Base-by-base conservation (phyloP, 257 asterid genomes). In the Forsythia suspensa region DNA sequence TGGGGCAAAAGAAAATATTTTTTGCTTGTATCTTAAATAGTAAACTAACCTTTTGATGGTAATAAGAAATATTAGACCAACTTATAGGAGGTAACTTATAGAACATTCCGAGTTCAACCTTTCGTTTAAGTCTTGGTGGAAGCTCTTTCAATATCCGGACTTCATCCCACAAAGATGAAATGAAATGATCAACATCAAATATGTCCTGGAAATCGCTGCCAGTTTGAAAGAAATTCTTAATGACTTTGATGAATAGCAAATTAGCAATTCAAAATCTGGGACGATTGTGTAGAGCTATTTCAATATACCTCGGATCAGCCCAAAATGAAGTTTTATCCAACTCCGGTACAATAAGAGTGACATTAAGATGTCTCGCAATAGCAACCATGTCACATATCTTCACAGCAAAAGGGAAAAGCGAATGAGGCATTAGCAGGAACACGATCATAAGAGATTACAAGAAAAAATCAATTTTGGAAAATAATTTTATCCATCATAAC, bases 381-480 rank as follows among this genome's bases (percentile, higher is more conserved):
- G 80, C 71, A 68, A 76, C 80, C 80, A 76, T 76, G 44, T 76
- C 80, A 76, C 80, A 76, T 40, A 76, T 76, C 80, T 76, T 70
- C 61, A 42, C 13, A 59, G 39, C 4, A 42, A 43, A 18, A 29
- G 29, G 63, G 37, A 72, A 29, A 72, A 36, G 65, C 24, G 24
- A 72, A 48, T 0, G 12, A 12, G 7, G 70, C 70, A 63, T 72
- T 11, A 72, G 38, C 42, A 72, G 4, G 43, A 72, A 44, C 38
- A 37, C 37, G 16, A 24, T 39, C 43, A 16, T 5, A 38, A 39
- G 44, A 7, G 6, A 59, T 20, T 59, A n/a, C 67, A 59, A 20
- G 37, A 59, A 59, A 59, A 12, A 15, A 51, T 51, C 59, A 51
- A 51, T 0, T 4, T 12, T 71, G 6, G 37, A 5, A 42, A 46